Base-by-base conservation (phyloP, 2,329 filamentous ascomycete genomes). In the Rachicladosporium sp. region DNA sequence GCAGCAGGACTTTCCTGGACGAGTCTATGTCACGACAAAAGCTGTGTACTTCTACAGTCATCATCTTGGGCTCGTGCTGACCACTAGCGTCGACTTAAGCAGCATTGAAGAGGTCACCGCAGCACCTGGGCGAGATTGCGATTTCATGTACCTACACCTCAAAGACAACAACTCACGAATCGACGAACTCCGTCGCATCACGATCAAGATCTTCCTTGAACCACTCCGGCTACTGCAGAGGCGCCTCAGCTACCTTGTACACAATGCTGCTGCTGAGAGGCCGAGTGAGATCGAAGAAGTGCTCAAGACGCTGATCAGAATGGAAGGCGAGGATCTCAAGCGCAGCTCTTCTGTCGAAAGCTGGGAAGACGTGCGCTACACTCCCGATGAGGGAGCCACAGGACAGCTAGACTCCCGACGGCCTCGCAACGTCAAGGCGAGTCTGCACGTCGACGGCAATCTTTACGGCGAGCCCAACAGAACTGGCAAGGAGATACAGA, bases 1-100 rank as follows among this genome's bases (percentile, higher is more conserved):
- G 39, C 73, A 78, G 49, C 80, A 83, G 59, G 79, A 83, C 44
- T 85, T 96, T 43, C 80, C 80, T 6, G 80, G 91, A 1, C 77
- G 91, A 38, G 78, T 93, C 15, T 98, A 93, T 58, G 79, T 94
- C 43, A 96, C 89, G 1, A 72, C 80, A 0, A 78, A 81, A 45
- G 82, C 88, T 47, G 78, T 98, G 58, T 96, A 93, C 60, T 96
- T 98, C 56, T 98, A 95, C 62, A 93, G 88, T 51, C 83, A 96
- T 54, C 84, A 95, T 55, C 78, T 95, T 58, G 91, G 89, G 4
- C 71, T 98, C 4, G 82, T 96, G 1, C 71, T 94, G 29, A 83
- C 89, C 1, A 89, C 87, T 37, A 76, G 76, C 10, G 76, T 93
- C 37, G 77, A 73, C 40, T 69, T 98, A 42, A 73, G 79, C 39